Evolutionary conservation across 1,284 basidiomycete species (phyloP), one percentile per base, ranked within the genome.

Genomic region (Paramarasmius palmivorus): DNA sequence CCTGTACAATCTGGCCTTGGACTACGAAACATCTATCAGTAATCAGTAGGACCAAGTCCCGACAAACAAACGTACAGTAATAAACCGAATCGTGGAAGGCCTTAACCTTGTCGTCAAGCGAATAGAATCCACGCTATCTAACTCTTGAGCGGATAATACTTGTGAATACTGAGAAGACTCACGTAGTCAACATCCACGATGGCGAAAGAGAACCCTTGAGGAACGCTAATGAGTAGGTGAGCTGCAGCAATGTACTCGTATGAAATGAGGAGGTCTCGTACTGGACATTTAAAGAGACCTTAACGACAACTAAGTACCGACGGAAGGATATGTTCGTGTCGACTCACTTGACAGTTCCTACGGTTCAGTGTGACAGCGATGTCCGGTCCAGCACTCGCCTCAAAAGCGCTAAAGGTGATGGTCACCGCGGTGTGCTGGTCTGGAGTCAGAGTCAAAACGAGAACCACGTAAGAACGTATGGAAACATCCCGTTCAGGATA

Each of bases 121-220:
- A 50, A 22, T 55, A 55, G 37, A 34, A 55, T 20, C 26, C 42
- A 38, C 50, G 40, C 23, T 42, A 34, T 58, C 23, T n/a, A 49
- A 41, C 17, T 35, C 19, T 36, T 45, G 9, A 41, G 6, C 19
- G 3, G 15, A 55, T 49, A 55, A 7, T 3, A 36, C 44, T 17
- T 5, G 26, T n/a, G 10, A 32, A 45, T 25, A 37, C 36, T 26
- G 17, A 39, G 8, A 29, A 10, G 8, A 53, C 60, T 50, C 49
- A 65, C 65, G 48, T 65, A 65, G 53, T 65, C 63, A 23, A 65
- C 60, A 32, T 52, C 59, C 35, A 61, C 59, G 50, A 65, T 52
- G 19, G 61, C 62, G 55, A 65, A 64, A 15, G 62, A 59, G 52
- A 65, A 64, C 4, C 63, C 63, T 46, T 57, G 46, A 34, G 62